phyloP scores from a whole-genome alignment of 352 stramenopile species.

The Pythium phragmitis region DNA sequence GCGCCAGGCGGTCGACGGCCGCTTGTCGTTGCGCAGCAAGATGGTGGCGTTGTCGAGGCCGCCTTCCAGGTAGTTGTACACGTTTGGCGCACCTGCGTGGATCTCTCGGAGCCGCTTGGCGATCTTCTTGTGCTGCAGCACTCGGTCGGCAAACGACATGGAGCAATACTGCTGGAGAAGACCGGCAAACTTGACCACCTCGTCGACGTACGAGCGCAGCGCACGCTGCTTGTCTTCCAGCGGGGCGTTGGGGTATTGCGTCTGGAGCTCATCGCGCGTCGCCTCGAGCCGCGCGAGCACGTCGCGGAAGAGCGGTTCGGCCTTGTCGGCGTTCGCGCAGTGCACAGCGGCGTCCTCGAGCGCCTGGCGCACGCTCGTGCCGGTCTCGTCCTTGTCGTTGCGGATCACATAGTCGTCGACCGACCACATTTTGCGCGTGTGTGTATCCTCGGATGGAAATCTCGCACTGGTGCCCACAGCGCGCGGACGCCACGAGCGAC shows the following conservation, averaged over 20 bases:
- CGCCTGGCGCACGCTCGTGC: conserved; percentile 1
- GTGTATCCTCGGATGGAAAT: not conserved
- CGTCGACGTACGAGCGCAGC: not conserved
- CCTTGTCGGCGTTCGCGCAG: not conserved
- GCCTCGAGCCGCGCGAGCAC: not conserved
- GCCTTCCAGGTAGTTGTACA: conserved; percentile 10
- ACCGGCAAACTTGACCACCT: conserved; percentile 12
- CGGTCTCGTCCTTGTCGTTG: conserved; percentile 2
- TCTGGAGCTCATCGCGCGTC: conserved; percentile 7
- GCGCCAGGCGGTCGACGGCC: not conserved
- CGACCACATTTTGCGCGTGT: not conserved
- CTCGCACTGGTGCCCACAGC: not conserved
- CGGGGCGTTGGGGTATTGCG: not conserved
- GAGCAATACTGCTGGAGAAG: not conserved
- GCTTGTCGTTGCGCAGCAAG: not conserved
- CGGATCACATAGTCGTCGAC: conserved; percentile 1
- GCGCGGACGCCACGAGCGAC: not conserved
- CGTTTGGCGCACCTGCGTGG: not conserved
- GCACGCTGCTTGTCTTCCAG: not conserved
- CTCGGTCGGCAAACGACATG: not conserved
- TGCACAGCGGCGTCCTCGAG: conserved; percentile 1
- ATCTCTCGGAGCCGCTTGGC: not conserved
- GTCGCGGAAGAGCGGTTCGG: not conserved
- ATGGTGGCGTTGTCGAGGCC: not conserved
- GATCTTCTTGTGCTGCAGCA: conserved; percentile 16